A percentile compares a stretch with the other conserved stretches of the same genome.
These are phyloP conservation scores for Kodamaea anthophila DNA, from an alignment of 1,139 yeast genomes.

Conservation along the genomic window DNA sequence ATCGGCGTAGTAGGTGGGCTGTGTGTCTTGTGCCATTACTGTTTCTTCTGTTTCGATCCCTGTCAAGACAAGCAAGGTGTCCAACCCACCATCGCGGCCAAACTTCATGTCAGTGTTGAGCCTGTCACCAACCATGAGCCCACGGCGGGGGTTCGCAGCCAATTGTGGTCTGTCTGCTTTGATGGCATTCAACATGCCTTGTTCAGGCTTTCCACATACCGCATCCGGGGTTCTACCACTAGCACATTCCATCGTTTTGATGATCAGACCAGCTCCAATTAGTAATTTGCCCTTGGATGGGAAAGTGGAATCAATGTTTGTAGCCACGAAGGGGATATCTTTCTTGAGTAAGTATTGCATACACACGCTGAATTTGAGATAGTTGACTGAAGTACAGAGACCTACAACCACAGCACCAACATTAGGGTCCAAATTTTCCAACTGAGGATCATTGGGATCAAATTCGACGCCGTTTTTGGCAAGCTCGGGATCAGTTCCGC, in stretches of 20 bases:
- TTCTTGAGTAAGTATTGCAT: constrained; percentile 70
- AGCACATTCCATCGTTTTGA: constrained; percentile 71
- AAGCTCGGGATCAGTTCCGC: constrained; percentile 34
- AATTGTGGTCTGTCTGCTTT: constrained; percentile 53
- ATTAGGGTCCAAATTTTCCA: constrained; percentile 50
- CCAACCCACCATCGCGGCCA: constrained; percentile 80
- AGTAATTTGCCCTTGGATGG: constrained; percentile 81
- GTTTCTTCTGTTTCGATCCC: constrained; percentile 79
- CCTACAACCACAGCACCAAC: constrained; percentile 93
- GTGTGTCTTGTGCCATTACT: constrained; percentile 39
- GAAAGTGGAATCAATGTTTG: constrained; percentile 93
- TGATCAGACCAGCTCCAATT: constrained; percentile 94
- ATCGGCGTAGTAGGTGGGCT: constrained; percentile 67
- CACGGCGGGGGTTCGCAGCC: constrained; percentile 49
- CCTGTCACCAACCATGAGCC: constrained; percentile 94
- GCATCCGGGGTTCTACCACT: constrained; percentile 66
- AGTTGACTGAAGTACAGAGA: constrained; percentile 67
- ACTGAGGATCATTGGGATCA: constrained; percentile 27
- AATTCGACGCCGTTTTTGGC: constrained; percentile 27
- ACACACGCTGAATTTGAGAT: constrained; percentile 74
- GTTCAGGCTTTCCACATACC: constrained; percentile 84
- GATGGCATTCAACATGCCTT: constrained; percentile 86
- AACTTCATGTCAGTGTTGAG: constrained; percentile 91
- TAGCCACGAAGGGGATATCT: constrained; percentile 74
- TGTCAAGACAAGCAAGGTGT: constrained; percentile 77